Evolutionary conservation across 2,329 filamentous ascomycete genomes (phyloP).

Genomic region (Xylaria sp.): DNA sequence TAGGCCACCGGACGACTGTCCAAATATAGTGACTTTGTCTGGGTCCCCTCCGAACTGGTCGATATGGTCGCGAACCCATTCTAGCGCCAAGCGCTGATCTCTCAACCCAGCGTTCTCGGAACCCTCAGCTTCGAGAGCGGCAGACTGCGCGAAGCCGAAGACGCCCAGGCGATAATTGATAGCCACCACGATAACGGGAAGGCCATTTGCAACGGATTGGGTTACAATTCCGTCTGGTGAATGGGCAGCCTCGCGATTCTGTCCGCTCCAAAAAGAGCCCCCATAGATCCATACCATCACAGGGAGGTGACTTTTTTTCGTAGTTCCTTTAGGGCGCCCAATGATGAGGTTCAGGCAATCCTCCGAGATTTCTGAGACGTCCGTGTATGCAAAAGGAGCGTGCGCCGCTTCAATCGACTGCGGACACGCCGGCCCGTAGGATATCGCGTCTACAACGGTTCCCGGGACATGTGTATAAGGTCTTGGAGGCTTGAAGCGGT

Average conservation of each 20-base stretch:
- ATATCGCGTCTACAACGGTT: constrained; percentile 53
- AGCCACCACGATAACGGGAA: constrained; percentile 51
- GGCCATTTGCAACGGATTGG: constrained; percentile 58
- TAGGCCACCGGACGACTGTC: constrained; percentile 52
- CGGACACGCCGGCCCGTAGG: constrained; percentile 58
- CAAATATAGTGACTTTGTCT: constrained; percentile 57
- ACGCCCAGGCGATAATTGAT: constrained; percentile 52
- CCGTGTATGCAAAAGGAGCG: constrained; percentile 50
- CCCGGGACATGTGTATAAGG: constrained; percentile 50
- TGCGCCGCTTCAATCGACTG: constrained; percentile 51
- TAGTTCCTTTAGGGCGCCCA: constrained; percentile 48
- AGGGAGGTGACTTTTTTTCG: constrained; percentile 46
- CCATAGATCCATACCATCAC: constrained; percentile 54
- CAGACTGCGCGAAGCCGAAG: constrained; percentile 49
- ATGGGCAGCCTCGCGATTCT: constrained; percentile 50
- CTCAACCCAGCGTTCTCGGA: constrained; percentile 59
- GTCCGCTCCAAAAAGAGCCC: constrained; percentile 50
- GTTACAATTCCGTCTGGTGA: constrained; percentile 58
- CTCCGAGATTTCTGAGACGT: constrained; percentile 54
- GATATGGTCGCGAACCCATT: constrained; percentile 61
- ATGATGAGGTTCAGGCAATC: constrained; percentile 53
- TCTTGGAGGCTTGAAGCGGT: constrained; percentile 59
- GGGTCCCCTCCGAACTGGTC: constrained; percentile 58
- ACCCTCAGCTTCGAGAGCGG: constrained; percentile 46
- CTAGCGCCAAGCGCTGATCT: constrained; percentile 58